Base-by-base conservation (phyloP, 129 eudicot genomes). In the Arctium lappa region DNA sequence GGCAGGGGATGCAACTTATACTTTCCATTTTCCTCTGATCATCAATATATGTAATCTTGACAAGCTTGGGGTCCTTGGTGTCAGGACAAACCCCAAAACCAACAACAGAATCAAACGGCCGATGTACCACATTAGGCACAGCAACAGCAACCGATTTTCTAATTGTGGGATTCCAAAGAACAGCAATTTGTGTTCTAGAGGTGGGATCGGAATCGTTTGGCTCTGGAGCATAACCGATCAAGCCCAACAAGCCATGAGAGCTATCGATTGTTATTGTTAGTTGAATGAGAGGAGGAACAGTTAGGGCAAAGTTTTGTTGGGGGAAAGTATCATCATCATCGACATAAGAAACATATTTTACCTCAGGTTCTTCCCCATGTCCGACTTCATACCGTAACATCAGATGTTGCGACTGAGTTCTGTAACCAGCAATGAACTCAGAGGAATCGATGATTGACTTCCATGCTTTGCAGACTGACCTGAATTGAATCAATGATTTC, bases 401-500 rank as follows among this genome's bases (percentile, higher is more conserved):
- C n/a, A 87, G 73, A 29, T 73, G 36, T 7, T 16, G 34, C 8
- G 69, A 16, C 0, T 69, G 7, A 38, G 60, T 27, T n/a, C 38
- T 5, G 44, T 84, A 80, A 86, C 65, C 38, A 27, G 30, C 56
- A 48, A 82, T 79, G 12, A 90, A 90, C 4, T 36, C 38, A 5
- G 86, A 73, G 70, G 73, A 60, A 8, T 87, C 84, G 80, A 90
- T 88, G 2, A 86, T 39, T 12, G 85, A 69, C 82, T 86, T 69
- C 90, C 91, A 90, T 79, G 86, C 65, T 82, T 88, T 84, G 80
- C 79, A 81, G 12, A 90, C 89, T 10, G 75, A 12, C 3, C 85
- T 68, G 80, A 86, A 83, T 2, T 81, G 85, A 8, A 86, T 56
- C n/a, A 90, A 68, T 12, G 90, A 77, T 71, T 90, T 80, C 1